phyloP scores from a whole-genome alignment of 441 rosid species.

The Francoa sonchifolia region DNA sequence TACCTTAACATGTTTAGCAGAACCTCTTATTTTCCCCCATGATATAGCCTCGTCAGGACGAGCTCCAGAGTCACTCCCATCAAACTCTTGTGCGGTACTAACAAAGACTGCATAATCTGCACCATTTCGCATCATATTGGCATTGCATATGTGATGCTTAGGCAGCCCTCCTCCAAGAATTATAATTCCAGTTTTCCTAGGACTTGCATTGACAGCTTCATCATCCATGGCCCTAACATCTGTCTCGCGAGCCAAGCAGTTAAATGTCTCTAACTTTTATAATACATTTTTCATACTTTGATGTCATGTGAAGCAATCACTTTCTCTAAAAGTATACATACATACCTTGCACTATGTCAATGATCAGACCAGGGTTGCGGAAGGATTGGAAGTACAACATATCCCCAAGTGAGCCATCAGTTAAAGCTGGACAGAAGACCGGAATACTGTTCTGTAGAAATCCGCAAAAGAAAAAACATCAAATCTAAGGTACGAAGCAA shows the following conservation, averaged over 20 bases:
- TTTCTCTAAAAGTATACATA: neutral
- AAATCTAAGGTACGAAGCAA: too few species aligned
- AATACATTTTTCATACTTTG: neutral
- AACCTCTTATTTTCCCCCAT: slow-evolving; percentile 79
- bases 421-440: slow-evolving; percentile 79
- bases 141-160: slow-evolving; percentile 93
- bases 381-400: slow-evolving; percentile 85
- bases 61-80: slow-evolving; percentile 96
- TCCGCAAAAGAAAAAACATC: too few species aligned
- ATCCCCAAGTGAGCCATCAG: slow-evolving; percentile 96
- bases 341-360: slow-evolving; percentile 67
- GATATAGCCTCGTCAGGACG: slow-evolving; percentile 90
- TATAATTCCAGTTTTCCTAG: slow-evolving; percentile 75
- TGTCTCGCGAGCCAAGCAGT: slow-evolving; percentile 15
- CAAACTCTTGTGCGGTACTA: slow-evolving; percentile 85
- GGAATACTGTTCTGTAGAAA: slow-evolving; percentile 67
- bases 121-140: slow-evolving; percentile 98
- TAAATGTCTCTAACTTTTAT: slow-evolving; percentile 1
- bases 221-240: slow-evolving; percentile 76
- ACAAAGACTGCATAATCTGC: slow-evolving; percentile 87
- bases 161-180: slow-evolving; percentile 89
- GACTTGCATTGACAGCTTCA: slow-evolving; percentile 71
- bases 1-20: slow-evolving; percentile 82
- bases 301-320: neutral
- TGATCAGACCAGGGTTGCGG: slow-evolving; percentile 39